Evolutionary conservation across 495 filamentous ascomycete genomes (phyloP), one percentile per base, ranked within the genome.

Genomic region (Aspergillus funiculosus): DNA sequence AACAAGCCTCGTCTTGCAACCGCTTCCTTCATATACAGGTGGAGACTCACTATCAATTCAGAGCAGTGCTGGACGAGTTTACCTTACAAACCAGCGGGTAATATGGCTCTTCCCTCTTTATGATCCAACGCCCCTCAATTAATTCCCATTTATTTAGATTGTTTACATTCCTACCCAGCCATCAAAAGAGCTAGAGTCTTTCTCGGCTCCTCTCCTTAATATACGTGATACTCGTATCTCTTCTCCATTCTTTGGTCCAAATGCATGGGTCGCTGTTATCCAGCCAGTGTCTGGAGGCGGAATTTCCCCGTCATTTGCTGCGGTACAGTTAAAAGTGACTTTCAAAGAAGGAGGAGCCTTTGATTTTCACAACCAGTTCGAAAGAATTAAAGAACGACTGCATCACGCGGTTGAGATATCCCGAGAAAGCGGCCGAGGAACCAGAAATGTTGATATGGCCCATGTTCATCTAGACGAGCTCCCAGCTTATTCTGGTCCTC

Each of bases 291-390:
- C 81, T 1, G 81, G 82, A 19, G 94, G 94, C n/a, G 88, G 88
- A 29, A 87, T 98, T 30, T 85, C 88, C 1, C 66, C 83, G n/a
- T 74, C 80, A 9, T 73, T 86, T 28, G 69, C 82, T 2, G 79
- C 80, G 11, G 75, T 95, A 21, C 86, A 91, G 52, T 49, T 90
- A 38, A 87, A 83, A 64, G 74, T 96, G 43, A 86, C 84, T 6
- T 98, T 97, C 73, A 87, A 87, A 63, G 92, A 98, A 40, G 92
- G 94, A 29, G 92, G 92, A 0, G 89, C 89, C 6, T 94, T 85
- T 67, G 91, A 96, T 54, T 96, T 94, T 54, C 85, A 90, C 43
- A 75, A 76, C 5, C 78, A 81, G 27, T 96, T 86, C 57, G 89
- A 94, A 58, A 75, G 83, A 39, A 80, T 96, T 27, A 92, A 86